phyloP scores from a whole-genome alignment of 495 filamentous ascomycete genomes.

The Annulohypoxylon nitens region DNA sequence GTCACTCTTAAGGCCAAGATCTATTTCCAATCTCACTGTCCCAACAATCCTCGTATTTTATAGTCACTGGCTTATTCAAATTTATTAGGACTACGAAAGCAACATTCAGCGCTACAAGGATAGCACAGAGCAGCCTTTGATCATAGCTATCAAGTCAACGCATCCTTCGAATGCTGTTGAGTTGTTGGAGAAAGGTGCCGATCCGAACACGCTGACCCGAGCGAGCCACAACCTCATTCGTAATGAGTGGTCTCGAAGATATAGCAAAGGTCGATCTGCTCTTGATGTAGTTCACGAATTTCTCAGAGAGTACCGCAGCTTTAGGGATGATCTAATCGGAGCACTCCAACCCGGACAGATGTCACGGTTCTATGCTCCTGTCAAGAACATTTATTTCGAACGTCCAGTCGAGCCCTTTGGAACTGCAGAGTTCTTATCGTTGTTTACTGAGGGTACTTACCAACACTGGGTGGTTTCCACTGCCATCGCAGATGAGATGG shows the following conservation, averaged over 20 bases:
- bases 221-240: slow-evolving; percentile 51
- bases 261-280: slow-evolving; percentile 57
- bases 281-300: slow-evolving; percentile 69
- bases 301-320: slow-evolving; percentile 61
- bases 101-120: slow-evolving; percentile 58
- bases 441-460: slow-evolving; percentile 65
- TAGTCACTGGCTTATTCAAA: slow-evolving; percentile 48
- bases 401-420: slow-evolving; percentile 34
- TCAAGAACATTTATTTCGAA: background rate
- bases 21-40: background rate
- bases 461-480: slow-evolving; percentile 62
- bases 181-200: slow-evolving; percentile 70
- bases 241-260: slow-evolving; percentile 27
- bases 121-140: slow-evolving; percentile 68
- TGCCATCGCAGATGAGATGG: slow-evolving; percentile 45
- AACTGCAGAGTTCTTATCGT: slow-evolving; percentile 57
- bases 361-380: slow-evolving; percentile 29
- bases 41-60: background rate
- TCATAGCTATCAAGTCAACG: slow-evolving; percentile 66
- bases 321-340: slow-evolving; percentile 50
- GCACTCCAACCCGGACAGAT: slow-evolving; percentile 3
- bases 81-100: slow-evolving; percentile 52
- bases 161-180: slow-evolving; percentile 66
- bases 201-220: slow-evolving; percentile 65
- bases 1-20: background rate